Percentiles rank a stretch among this genome's conserved stretches.
Conservation (phyloP, 495 filamentous ascomycete genomes). For the Xylaria castorea region DNA sequence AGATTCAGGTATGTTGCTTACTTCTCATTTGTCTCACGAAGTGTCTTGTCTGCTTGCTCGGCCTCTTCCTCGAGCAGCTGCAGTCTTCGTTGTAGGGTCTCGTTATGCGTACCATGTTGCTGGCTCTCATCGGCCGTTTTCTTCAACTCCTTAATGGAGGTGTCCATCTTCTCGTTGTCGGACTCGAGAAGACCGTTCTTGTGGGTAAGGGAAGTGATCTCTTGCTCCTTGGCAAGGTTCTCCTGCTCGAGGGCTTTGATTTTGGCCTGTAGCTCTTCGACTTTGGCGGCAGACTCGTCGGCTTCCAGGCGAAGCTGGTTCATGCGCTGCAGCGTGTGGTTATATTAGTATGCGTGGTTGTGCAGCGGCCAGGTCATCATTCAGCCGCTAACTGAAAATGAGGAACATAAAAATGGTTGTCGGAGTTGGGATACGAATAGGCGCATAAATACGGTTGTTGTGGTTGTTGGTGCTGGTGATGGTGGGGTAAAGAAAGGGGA, state of each 20-base stretch:
- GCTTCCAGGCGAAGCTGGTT: slow-evolving; percentile 89
- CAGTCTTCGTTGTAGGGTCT: slow-evolving; percentile 86
- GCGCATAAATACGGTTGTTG: neutral
- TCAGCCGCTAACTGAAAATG: neutral
- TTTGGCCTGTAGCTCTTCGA: slow-evolving; percentile 83
- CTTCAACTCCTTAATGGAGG: slow-evolving; percentile 77
- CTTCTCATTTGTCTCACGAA: slow-evolving; percentile 98
- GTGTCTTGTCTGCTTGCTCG: slow-evolving; percentile 90
- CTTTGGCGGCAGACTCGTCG: slow-evolving; percentile 77
- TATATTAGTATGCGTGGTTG: slow-evolving; percentile 27
- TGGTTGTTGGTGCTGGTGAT: slow-evolving; percentile 32
- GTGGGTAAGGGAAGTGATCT: slow-evolving; percentile 93
- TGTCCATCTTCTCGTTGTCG: slow-evolving; percentile 90
- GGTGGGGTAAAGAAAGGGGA: slow-evolving; percentile 52
- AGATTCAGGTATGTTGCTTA: slow-evolving; percentile 55
- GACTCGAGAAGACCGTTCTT: slow-evolving; percentile 86
- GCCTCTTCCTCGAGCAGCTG: slow-evolving; percentile 97
- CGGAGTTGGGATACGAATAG: neutral
- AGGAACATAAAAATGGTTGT: neutral
- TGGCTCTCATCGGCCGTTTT: slow-evolving; percentile 73
- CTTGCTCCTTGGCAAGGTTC: slow-evolving; percentile 94
- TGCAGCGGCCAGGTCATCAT: neutral
- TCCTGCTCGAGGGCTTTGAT: slow-evolving; percentile 93
- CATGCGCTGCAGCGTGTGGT: slow-evolving; percentile 72
- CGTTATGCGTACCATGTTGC: slow-evolving; percentile 81